Evolutionary conservation across 768 basidiomycete species (phyloP).

Genomic region (Agrocybe praecox): DNA sequence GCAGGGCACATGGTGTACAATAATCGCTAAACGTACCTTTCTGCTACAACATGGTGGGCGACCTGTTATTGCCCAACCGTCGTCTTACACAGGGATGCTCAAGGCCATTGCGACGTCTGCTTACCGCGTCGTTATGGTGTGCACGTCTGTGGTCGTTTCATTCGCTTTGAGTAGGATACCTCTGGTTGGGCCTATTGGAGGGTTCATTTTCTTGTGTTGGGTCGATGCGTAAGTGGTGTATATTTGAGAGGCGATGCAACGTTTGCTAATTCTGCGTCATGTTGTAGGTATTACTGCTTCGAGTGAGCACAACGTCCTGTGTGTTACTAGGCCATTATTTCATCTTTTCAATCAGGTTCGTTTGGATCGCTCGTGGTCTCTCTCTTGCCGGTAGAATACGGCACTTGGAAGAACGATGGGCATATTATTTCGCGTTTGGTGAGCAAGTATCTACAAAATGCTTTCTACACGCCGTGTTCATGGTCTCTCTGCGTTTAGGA

Average conservation of each 20-base stretch:
- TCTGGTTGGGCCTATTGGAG: slow-evolving; percentile 56
- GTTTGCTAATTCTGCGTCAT: not conserved
- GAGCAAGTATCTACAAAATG: slow-evolving; percentile 15
- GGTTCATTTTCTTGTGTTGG: slow-evolving; percentile 83
- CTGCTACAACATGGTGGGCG: slow-evolving; percentile 70
- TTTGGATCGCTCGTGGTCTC: slow-evolving; percentile 76
- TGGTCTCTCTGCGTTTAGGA: too few relatives aligned
- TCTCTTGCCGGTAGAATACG: slow-evolving; percentile 69
- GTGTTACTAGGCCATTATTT: too few relatives aligned
- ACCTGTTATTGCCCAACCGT: slow-evolving; percentile 50
- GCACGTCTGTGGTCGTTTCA: slow-evolving; percentile 73
- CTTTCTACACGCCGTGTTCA: not conserved
- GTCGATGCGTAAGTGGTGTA: slow-evolving; percentile 75
- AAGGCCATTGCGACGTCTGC: slow-evolving; percentile 78
- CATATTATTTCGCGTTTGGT: slow-evolving; percentile 88
- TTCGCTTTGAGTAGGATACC: slow-evolving; percentile 68
- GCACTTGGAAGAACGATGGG: slow-evolving; percentile 87
- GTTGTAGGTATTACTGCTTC: slow-evolving; percentile 84
- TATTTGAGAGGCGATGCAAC: not conserved
- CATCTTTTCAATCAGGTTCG: slow-evolving; percentile 51
- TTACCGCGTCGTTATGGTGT: slow-evolving; percentile 80
- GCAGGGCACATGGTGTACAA: slow-evolving; percentile 76
- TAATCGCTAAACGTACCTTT: slow-evolving; percentile 77
- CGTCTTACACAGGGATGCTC: slow-evolving; percentile 70
- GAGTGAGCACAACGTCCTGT: too few relatives aligned